Evolutionary conservation across 2,329 filamentous ascomycete genomes (phyloP).

Genomic region (Colletotrichum cuscutae): DNA sequence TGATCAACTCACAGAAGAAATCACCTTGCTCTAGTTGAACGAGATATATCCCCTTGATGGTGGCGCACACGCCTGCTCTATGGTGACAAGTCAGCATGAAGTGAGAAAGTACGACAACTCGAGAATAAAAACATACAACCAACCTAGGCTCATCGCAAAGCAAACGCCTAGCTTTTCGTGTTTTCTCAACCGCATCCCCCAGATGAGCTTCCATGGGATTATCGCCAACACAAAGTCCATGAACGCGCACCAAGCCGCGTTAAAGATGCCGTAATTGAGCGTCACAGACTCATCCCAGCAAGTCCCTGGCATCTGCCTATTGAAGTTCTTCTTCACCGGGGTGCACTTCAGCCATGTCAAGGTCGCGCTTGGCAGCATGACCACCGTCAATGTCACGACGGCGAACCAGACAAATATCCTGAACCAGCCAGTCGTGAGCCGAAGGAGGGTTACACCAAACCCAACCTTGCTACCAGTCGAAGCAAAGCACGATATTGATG

Average conservation of each 20-base stretch:
- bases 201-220: constrained; percentile 44
- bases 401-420: constrained; percentile 41
- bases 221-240: constrained; percentile 42
- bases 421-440: constrained; percentile 39
- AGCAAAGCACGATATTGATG: constrained; percentile 28
- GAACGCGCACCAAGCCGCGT: constrained; percentile 28
- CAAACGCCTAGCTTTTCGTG: constrained; percentile 43
- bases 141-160: constrained; percentile 38
- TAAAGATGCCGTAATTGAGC: constrained; percentile 32
- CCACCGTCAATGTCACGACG: constrained; percentile 37
- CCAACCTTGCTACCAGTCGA: constrained; percentile 40
- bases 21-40: constrained; percentile 18
- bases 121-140: constrained; percentile 36
- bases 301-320: constrained; percentile 33
- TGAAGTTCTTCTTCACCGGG: constrained; percentile 40
- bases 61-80: constrained; percentile 17
- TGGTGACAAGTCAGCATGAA: not conserved
- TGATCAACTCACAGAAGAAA: constrained; percentile 13
- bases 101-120: no score
- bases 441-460: constrained; percentile 42
- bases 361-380: constrained; percentile 36
- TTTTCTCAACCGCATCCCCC: constrained; percentile 42
- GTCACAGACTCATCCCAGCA: constrained; percentile 36
- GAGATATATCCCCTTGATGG: constrained; percentile 25
- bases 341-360: constrained; percentile 41